phyloP scores from a whole-genome alignment of 1,284 basidiomycete genomes.

The Pterulicium gracile region DNA sequence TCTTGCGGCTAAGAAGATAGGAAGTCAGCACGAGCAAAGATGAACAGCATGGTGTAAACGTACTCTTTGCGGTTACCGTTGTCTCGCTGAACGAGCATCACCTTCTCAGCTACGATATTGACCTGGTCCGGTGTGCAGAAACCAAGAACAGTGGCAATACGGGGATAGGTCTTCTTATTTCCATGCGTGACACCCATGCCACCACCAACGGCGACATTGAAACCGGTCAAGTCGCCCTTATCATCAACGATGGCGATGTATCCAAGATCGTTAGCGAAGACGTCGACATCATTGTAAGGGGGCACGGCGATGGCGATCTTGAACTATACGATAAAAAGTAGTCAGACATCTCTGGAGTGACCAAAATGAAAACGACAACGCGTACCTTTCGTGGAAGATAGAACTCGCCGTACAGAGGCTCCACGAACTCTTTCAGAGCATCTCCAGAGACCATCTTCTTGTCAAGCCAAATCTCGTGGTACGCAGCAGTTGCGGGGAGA shows the following conservation, averaged over 20 bases:
- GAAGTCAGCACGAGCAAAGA: conserved; percentile 9
- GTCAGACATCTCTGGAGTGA: conserved; percentile 4
- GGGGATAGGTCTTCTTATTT: conserved; percentile 98
- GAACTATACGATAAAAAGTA: conserved; percentile 46
- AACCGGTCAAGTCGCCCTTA: conserved; percentile 69
- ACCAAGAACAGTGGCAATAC: conserved; percentile 81
- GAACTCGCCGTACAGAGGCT: conserved; percentile 95
- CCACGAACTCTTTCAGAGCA: conserved; percentile 80
- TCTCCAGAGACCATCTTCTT: conserved; percentile 91
- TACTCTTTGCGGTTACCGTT: conserved; percentile 90
- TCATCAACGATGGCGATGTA: conserved; percentile 86
- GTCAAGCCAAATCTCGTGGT: conserved; percentile 99
- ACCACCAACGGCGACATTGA: conserved; percentile 87
- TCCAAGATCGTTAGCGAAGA: conserved; percentile 93
- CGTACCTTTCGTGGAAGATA: conserved; percentile 89
- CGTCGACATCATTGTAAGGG: conserved; percentile 93
- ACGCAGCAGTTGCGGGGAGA: conserved; percentile 85
- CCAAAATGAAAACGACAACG: conserved; percentile 6
- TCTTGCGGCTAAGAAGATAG: conserved; percentile 31
- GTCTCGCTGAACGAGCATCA: conserved; percentile 93
- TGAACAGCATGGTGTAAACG: conserved; percentile 19
- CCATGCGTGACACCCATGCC: conserved; percentile 99
- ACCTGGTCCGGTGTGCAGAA: conserved; percentile 91
- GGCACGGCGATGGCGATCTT: conserved; percentile 97
- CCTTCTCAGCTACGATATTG: conserved; percentile 78